Evolutionary conservation across 108 stramenopile species (phyloP).

Genomic region (Epipyxis sp.): DNA sequence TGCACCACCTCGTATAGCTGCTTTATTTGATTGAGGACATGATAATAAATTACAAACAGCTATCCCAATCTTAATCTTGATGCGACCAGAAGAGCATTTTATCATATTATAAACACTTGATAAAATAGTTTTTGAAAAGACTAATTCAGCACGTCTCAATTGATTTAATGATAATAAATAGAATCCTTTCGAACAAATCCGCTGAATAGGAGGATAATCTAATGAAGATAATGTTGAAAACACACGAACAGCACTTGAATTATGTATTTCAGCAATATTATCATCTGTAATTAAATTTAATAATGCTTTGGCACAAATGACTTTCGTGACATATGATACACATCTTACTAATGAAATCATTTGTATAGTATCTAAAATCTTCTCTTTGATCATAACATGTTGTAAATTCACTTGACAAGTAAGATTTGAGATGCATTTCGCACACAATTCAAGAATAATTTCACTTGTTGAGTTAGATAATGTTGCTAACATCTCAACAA

Average conservation of each 20-base stretch:
- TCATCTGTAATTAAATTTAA: constrained; percentile 17
- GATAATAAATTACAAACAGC: constrained; percentile 10
- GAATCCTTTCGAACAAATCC: constrained; percentile 26
- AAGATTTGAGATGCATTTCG: constrained; percentile 8
- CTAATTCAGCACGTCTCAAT: neutral
- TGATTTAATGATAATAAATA: neutral
- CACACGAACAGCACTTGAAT: constrained; percentile 22
- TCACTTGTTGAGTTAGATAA: constrained; percentile 26
- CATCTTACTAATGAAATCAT: constrained; percentile 21
- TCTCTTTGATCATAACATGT: neutral
- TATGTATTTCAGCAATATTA: neutral
- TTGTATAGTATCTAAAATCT: constrained; percentile 5
- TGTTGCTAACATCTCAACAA: constrained; percentile 16
- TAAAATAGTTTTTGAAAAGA: neutral
- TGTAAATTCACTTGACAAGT: constrained; percentile 6
- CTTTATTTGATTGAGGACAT: neutral
- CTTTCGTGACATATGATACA: constrained; percentile 9
- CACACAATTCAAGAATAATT: constrained; percentile 15
- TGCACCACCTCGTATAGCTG: neutral
- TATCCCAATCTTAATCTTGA: constrained; percentile 4
- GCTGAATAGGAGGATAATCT: neutral
- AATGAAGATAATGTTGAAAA: constrained; percentile 5
- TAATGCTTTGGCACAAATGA: constrained; percentile 11
- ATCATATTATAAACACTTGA: neutral
- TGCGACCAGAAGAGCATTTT: neutral